phyloP scores from a whole-genome alignment of 192 early-diverging fungal genomes.

The Cladochytrium replicatum region DNA sequence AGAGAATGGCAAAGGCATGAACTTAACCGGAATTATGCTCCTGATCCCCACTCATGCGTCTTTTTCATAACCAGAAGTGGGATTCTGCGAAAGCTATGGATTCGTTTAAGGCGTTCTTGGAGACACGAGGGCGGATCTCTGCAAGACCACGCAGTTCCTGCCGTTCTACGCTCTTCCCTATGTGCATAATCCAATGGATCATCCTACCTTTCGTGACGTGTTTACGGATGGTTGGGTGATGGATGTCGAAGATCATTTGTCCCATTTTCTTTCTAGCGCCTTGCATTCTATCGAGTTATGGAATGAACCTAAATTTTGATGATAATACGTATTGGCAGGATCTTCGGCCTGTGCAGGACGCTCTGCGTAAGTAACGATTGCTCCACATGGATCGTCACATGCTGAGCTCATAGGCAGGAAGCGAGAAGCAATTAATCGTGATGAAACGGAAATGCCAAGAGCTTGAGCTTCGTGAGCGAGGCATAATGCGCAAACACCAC shows the following conservation, averaged over 20 bases:
- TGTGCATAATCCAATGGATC: constrained; percentile 35
- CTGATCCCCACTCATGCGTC: neutral
- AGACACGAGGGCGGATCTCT: constrained; percentile 36
- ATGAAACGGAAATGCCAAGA: neutral
- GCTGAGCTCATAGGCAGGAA: constrained; percentile 5
- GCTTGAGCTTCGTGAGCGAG: constrained; percentile 1
- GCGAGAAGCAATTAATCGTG: constrained; percentile 1
- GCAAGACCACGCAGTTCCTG: constrained; percentile 36
- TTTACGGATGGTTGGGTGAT: constrained; percentile 23
- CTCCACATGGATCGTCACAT: too few relatives aligned
- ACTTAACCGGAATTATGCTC: neutral
- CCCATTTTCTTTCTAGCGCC: constrained; percentile 21
- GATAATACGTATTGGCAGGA: too few relatives aligned
- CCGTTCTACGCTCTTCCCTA: constrained; percentile 46
- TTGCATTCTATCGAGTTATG: too few relatives aligned
- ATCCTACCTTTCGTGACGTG: constrained; percentile 36
- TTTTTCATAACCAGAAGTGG: constrained; percentile 5
- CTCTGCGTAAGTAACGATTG: neutral
- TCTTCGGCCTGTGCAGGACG: constrained; percentile 4
- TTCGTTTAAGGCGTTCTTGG: constrained; percentile 39
- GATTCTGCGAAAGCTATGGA: constrained; percentile 21
- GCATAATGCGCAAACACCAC: neutral
- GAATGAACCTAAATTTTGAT: too few relatives aligned
- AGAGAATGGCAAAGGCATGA: constrained; percentile 7
- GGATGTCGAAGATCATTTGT: constrained; percentile 22